Base-by-base conservation (phyloP, 1,284 basidiomycete species). In the Trichosporon ovoides region DNA sequence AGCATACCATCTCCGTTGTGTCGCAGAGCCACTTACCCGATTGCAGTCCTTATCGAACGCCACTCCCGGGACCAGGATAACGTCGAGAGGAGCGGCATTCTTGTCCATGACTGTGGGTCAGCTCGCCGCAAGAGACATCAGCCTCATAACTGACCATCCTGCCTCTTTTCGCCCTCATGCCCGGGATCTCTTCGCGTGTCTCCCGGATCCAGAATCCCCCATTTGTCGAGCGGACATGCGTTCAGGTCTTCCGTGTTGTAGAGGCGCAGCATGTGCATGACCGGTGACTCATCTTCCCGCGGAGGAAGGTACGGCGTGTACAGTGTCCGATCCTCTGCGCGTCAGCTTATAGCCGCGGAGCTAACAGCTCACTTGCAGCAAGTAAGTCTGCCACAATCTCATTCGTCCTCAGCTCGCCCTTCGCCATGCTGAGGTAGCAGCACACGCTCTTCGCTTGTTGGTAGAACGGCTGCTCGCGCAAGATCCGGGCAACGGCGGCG, bases 141-240 rank as follows among this genome's bases (percentile, higher is more conserved):
- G n/a, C 22, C 3, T 5, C 14, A 4, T 34, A 9, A 61, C 76
- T 38, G 56, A 76, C 75, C 71, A 52, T 76, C 66, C 52, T 75
- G 72, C 18, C 71, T 50, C 19, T 52, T 19, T 16, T 48, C 28
- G 2, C 51, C 56, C 12, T 67, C 58, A 5, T 61, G 35, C 16
- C 43, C 58, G 6, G 55, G 54, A 40, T 73, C 73, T 11, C 59
- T 53, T 12, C 74, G 60, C 16, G 52, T 36, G 14, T 58, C 50
- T 10, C 75, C 72, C 0, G 75, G 73, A 55, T 77, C 76, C 1
- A 76, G 58, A 16, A 78, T 77, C 0, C 75, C 76, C 76, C 76
- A 78, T 52, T 72, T 75, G 59, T 78, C 76, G 13, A 68, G 38
- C 7, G 70, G 69, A 57, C 74, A 75, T 14, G 18, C 36, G 1